These are phyloP conservation scores for Kwoniella botswanensis DNA, from an alignment of 768 basidiomycete species.

Conservation along the genomic window DNA sequence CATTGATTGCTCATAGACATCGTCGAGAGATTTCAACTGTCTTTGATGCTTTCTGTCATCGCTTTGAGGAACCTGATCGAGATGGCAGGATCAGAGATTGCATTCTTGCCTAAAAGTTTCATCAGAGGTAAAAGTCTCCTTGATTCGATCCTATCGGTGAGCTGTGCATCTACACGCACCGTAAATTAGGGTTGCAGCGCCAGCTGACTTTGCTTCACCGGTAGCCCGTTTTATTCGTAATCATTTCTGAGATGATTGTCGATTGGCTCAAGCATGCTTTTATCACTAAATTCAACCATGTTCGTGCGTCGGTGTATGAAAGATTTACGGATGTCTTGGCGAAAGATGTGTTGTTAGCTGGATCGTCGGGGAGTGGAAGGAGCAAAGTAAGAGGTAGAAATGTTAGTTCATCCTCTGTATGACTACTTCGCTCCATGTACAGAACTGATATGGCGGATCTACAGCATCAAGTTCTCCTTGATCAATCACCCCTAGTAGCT, in stretches of 20 bases:
- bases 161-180: constrained; percentile 10
- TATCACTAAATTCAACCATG: constrained; percentile 99
- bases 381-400: constrained; percentile 62
- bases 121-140: constrained; percentile 55
- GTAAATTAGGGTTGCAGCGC: too few relatives aligned
- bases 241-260: constrained; percentile 88
- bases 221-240: constrained; percentile 88
- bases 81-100: constrained; percentile 83
- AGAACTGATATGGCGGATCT: neutral
- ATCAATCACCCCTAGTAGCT: constrained; percentile 92
- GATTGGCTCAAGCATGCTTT: constrained; percentile 99
- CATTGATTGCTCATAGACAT: constrained; percentile 68
- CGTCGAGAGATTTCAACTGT: constrained; percentile 92
- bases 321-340: constrained; percentile 94
- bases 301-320: constrained; percentile 91
- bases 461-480: constrained; percentile 80
- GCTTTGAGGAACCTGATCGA: constrained; percentile 95
- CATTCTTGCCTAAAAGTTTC: constrained; percentile 67
- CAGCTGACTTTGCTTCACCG: too few relatives aligned
- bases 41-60: constrained; percentile 86
- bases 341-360: constrained; percentile 76
- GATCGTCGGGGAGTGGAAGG: constrained; percentile 23
- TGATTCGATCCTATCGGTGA: constrained; percentile 82
- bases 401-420: constrained; percentile 52
- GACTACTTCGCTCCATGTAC: neutral